A percentile compares a stretch with the other conserved stretches of the same genome.
These are phyloP conservation scores for Astragalus membranaceus DNA, from an alignment of 306 rosid genomes.

Conservation along the genomic window DNA sequence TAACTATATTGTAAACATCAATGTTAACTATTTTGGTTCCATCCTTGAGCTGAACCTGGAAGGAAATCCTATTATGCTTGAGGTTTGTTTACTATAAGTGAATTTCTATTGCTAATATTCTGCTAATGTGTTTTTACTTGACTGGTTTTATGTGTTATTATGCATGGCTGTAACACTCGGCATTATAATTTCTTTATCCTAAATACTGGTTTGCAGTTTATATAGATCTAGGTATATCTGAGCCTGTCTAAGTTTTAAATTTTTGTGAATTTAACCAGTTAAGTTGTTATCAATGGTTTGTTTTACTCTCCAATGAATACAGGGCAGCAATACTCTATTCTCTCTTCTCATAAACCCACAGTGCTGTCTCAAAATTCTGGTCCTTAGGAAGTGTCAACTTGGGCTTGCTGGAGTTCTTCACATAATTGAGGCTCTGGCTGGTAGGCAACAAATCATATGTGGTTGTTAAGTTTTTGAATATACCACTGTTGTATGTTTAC, in stretches of 20 bases:
- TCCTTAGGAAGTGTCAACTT: constrained; percentile 69
- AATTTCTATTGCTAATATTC: constrained; percentile 8
- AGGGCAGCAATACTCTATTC: constrained; percentile 58
- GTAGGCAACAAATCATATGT: constrained; percentile 37
- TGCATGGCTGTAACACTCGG: neutral
- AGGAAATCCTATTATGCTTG: constrained; percentile 62
- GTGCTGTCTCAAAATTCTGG: constrained; percentile 69
- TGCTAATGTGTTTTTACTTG: constrained; percentile 12
- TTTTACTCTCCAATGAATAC: constrained; percentile 21
- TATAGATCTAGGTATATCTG: neutral
- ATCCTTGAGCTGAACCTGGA: constrained; percentile 70
- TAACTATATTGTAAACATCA: constrained; percentile 34
- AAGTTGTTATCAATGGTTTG: neutral
- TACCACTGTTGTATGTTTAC: neutral
- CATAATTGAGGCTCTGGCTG: constrained; percentile 64
- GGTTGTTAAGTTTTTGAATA: neutral
- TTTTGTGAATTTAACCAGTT: neutral
- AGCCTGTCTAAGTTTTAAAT: neutral
- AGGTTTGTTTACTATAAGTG: constrained; percentile 47
- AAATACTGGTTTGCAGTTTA: neutral
- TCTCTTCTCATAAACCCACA: constrained; percentile 57
- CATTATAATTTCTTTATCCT: constrained; percentile 2
- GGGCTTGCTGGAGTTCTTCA: constrained; percentile 64
- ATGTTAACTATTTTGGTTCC: constrained; percentile 34
- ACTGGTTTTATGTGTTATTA: constrained; percentile 11